Evolutionary conservation across 1,139 yeast species (phyloP).

Genomic region (Meyerozyma guilliermondii): DNA sequence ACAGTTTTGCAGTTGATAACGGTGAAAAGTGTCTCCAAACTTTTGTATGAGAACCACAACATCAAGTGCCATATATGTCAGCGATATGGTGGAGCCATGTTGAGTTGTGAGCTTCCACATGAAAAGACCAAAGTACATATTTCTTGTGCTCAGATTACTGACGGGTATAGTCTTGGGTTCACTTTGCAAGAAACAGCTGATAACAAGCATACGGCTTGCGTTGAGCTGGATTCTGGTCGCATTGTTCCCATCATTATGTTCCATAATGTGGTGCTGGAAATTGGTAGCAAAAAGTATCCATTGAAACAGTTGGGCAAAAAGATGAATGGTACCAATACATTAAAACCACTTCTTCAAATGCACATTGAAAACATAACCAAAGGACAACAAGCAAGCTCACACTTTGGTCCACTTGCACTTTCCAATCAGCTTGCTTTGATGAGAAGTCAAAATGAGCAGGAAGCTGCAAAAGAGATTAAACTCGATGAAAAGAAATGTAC

Average conservation of each 20-base stretch:
- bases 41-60: conserved; percentile 21
- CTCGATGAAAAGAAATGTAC: conserved; percentile 16
- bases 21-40: conserved; percentile 26
- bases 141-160: conserved; percentile 60
- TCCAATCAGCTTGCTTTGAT: conserved; percentile 10
- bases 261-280: not conserved
- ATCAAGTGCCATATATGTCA: conserved; percentile 26
- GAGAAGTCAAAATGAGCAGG: conserved; percentile 7
- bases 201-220: conserved; percentile 21
- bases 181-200: conserved; percentile 21
- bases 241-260: not conserved
- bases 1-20: conserved; percentile 15
- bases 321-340: conserved; percentile 17
- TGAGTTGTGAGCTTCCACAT: conserved; percentile 22
- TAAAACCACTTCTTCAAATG: conserved; percentile 34
- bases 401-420: conserved; percentile 9
- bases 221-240: conserved; percentile 23
- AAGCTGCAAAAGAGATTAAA: conserved; percentile 13
- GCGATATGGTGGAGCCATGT: conserved; percentile 24
- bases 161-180: conserved; percentile 43
- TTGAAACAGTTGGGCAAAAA: conserved; percentile 35
- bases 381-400: conserved; percentile 20
- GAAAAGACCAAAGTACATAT: conserved; percentile 39
- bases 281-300: conserved; percentile 10
- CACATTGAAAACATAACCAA: conserved; percentile 39